Conservation (phyloP, 1,284 basidiomycete species). For the Athelia sp. region DNA sequence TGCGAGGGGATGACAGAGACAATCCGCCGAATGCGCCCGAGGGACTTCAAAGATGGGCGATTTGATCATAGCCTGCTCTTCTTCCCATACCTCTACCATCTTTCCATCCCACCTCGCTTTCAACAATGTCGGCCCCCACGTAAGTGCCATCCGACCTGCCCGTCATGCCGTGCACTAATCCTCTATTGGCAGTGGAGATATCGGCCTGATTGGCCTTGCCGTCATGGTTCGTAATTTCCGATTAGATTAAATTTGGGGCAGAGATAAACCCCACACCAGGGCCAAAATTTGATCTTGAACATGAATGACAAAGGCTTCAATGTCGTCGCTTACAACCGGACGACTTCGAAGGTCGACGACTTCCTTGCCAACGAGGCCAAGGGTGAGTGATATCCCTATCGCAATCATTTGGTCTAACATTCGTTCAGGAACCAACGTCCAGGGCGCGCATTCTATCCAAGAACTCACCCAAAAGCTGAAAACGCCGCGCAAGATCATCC, state of each 20-base stretch:
- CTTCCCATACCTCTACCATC: slow-evolving; percentile 23
- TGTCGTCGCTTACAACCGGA: slow-evolving; percentile 97
- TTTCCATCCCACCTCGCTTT: background rate
- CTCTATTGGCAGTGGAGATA: slow-evolving; percentile 63
- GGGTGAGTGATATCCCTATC: slow-evolving; percentile 48
- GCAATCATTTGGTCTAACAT: background rate
- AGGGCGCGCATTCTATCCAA: slow-evolving; percentile 91
- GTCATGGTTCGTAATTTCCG: slow-evolving; percentile 73
- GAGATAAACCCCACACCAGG: slow-evolving; percentile 40
- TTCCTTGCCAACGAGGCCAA: slow-evolving; percentile 98
- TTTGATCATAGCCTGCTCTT: slow-evolving; percentile 9
- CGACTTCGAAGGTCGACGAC: slow-evolving; percentile 91
- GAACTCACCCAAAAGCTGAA: slow-evolving; percentile 85
- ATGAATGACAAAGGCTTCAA: slow-evolving; percentile 99
- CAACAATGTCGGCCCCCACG: slow-evolving; percentile 39
- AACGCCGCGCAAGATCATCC: slow-evolving; percentile 86
- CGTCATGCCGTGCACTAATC: background rate
- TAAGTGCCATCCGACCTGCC: slow-evolving; percentile 19
- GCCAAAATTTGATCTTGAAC: slow-evolving; percentile 95
- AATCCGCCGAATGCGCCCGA: too few species aligned
- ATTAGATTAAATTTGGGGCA: slow-evolving; percentile 12
- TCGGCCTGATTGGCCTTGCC: slow-evolving; percentile 92
- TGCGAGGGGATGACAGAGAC: too few species aligned
- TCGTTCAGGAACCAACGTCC: slow-evolving; percentile 81
- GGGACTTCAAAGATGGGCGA: background rate